These are phyloP conservation scores for Multifurca ochricompacta DNA, from an alignment of 768 basidiomycete species.

Conservation along the genomic window DNA sequence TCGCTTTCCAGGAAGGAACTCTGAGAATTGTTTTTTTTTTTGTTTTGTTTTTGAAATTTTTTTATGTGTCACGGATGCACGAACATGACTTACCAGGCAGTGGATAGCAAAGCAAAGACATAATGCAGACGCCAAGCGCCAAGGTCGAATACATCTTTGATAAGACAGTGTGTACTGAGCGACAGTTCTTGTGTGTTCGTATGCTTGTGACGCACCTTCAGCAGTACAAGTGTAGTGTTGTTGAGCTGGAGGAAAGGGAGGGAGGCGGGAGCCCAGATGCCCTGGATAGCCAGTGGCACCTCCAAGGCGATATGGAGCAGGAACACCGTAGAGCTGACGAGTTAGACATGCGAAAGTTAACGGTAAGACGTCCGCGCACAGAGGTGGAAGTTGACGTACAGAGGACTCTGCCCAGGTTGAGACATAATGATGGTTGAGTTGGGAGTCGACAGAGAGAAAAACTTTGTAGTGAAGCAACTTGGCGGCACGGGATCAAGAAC, in stretches of 20 bases:
- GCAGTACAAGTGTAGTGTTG: conserved; percentile 68
- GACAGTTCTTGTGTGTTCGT: background rate
- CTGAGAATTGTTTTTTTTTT: conserved; percentile 35
- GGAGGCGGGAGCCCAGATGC: conserved; percentile 50
- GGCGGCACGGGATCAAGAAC: conserved; percentile 13
- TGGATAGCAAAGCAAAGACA: conserved; percentile 52
- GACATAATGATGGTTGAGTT: conserved; percentile 17
- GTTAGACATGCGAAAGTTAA: background rate
- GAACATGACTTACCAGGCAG: conserved; percentile 55
- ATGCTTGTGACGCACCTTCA: conserved; percentile 48
- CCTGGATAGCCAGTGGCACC: conserved; percentile 69
- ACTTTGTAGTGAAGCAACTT: background rate
- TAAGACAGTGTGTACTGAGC: background rate
- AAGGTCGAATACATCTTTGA: conserved; percentile 62
- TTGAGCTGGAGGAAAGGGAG: conserved; percentile 76
- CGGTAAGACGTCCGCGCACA: background rate
- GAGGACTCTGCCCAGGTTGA: conserved; percentile 21
- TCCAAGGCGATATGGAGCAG: conserved; percentile 76
- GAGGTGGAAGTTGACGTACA: conserved; percentile 1
- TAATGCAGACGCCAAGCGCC: conserved; percentile 51
- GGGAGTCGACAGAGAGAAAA: background rate
- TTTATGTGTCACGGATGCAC: background rate
- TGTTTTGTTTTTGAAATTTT: background rate
- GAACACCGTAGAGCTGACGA: conserved; percentile 54
- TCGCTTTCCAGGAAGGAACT: conserved; percentile 80